A percentile compares a stretch with the other conserved stretches of the same genome.
Evolutionary conservation across 768 basidiomycete species (phyloP).

Genomic region (Sistotremastrum suecicum): DNA sequence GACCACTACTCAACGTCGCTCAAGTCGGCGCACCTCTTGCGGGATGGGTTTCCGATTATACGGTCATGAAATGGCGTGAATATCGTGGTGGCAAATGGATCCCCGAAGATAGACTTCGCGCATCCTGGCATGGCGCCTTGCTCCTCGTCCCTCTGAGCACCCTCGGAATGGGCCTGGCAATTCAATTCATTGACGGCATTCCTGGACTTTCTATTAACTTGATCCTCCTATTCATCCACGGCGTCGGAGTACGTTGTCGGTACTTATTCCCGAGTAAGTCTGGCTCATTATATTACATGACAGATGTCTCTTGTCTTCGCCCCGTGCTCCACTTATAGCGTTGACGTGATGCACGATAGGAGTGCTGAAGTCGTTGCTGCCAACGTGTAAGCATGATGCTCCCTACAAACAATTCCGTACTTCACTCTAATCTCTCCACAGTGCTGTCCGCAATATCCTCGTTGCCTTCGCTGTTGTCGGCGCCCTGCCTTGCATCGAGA

Average conservation of each 20-base stretch:
- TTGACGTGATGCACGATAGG: constrained; percentile 44
- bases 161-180: constrained; percentile 33
- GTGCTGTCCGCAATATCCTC: constrained; percentile 28
- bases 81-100: constrained; percentile 43
- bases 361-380: constrained; percentile 57
- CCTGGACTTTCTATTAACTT: constrained; percentile 37
- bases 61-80: constrained; percentile 33
- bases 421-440: not conserved
- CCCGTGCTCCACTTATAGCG: constrained; percentile 39
- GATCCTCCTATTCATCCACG: constrained; percentile 45
- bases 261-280: not conserved
- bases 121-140: constrained; percentile 29
- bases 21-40: constrained; percentile 51
- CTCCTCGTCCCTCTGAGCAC: constrained; percentile 41
- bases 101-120: constrained; percentile 56
- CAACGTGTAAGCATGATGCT: constrained; percentile 26
- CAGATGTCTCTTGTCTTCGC: constrained; percentile 45
- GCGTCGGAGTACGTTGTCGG: constrained; percentile 37
- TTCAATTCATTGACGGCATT: constrained; percentile 32
- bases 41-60: constrained; percentile 42
- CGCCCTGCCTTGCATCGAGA: constrained; percentile 40
- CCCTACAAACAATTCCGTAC: not conserved
- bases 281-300: too few species aligned
- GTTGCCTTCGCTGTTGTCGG: constrained; percentile 28
- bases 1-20: too few species aligned